Base-by-base conservation (phyloP, 2,329 filamentous ascomycete genomes). In the Beauveria varroae region DNA sequence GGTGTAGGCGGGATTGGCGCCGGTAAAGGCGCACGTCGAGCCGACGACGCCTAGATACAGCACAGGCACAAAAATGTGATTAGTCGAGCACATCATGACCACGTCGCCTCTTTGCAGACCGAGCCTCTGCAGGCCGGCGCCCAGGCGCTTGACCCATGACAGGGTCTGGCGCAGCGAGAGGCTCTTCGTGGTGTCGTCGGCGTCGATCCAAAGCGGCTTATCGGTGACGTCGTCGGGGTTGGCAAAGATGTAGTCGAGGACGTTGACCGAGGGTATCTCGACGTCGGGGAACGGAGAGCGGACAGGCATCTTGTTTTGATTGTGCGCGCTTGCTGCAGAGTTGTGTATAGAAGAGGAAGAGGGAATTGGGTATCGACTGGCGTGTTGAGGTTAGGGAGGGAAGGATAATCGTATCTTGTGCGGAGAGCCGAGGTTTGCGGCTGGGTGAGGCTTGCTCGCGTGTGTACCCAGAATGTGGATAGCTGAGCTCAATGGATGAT, bases 21-120 rank as follows among this genome's bases (percentile, higher is more conserved):
- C 81, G 57, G 77, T 83, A 69, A 85, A 85, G 24, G 80, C 75
- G 62, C 74, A 78, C 3, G 81, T 80, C 24, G 76, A 75, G 0
- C 81, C 82, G 1, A 82, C 77, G 44, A 81, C 77, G 3, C 79
- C 81, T 5, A 84, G 71, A 65, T 82, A 84, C 16, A 79, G 78
- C 4, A 79, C 78, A 0, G 81, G 81, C 1, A 84, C 76, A 64
- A 80, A 82, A 44, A 85, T 78, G 63, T 83, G 79, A 66, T 84
- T 85, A 2, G 78, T 76, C 0, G 79, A 79, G 65, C 79, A 81
- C 49, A 83, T 75, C 74, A 84, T 75, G 37, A 82, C 78, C 2
- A 81, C 79, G 57, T 84, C 81, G 14, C 78, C 78, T 55, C 70
- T 72, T 60, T 75, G 67, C 7, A 84, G 62, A 0, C 78, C 79